phyloP scores from a whole-genome alignment of 164 flowering plant genomes.

The Chimonanthus praecox region DNA sequence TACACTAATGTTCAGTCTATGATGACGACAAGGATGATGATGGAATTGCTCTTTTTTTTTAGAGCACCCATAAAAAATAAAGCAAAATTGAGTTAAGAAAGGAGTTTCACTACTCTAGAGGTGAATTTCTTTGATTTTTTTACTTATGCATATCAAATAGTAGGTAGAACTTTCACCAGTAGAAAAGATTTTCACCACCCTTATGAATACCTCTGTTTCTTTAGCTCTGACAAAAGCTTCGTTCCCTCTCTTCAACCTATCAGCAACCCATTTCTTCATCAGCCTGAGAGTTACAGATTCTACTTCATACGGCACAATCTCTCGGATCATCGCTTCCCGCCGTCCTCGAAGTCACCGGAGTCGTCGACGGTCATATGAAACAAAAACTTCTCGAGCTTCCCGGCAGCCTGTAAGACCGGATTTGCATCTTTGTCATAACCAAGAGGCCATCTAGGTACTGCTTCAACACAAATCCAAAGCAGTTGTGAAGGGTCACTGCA shows the following conservation, averaged over 20 bases:
- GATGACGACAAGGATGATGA: too few relatives aligned
- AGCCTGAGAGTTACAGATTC: constrained; percentile 50
- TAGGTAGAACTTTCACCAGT: too few relatives aligned
- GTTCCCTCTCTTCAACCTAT: constrained; percentile 38
- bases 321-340: constrained; percentile 72
- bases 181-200: too few relatives aligned
- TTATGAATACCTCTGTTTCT: constrained; percentile 67
- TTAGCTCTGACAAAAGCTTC: constrained; percentile 53
- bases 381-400: constrained; percentile 73
- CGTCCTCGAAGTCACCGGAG: constrained; percentile 74
- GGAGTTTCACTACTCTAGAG: too few relatives aligned
- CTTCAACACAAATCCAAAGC: constrained; percentile 63
- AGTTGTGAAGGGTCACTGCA: constrained; percentile 69
- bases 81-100: too few relatives aligned
- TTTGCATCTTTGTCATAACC: constrained; percentile 41
- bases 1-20: too few relatives aligned
- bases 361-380: constrained; percentile 87
- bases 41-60: too few relatives aligned
- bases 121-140: too few relatives aligned
- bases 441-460: constrained; percentile 49
- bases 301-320: constrained; percentile 86
- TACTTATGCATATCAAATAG: too few relatives aligned
- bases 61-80: too few relatives aligned
- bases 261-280: constrained; percentile 61
- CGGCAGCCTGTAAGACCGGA: constrained; percentile 64